phyloP scores from a whole-genome alignment of 371 early-diverging fungal species.

The Mortierella sp. region DNA sequence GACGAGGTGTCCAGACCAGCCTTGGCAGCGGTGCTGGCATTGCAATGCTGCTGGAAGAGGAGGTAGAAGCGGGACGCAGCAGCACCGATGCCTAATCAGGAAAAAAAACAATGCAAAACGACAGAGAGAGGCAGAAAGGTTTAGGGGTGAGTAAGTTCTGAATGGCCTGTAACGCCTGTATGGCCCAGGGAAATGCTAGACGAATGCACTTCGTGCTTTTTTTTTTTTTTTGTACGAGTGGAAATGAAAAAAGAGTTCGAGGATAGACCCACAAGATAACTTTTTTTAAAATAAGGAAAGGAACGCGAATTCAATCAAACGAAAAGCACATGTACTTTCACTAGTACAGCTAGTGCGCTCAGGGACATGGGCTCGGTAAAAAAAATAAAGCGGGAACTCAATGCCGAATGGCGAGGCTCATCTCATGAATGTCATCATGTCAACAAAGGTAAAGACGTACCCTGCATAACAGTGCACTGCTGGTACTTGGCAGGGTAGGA shows the following conservation, averaged over 20 bases:
- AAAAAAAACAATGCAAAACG: background rate
- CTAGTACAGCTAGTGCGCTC: too few species aligned
- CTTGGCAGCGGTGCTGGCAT: slow-evolving; percentile 59
- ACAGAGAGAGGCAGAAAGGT: background rate
- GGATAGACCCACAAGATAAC: too few species aligned
- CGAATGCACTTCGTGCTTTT: too few species aligned
- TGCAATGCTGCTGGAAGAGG: slow-evolving; percentile 87
- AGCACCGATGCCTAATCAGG: slow-evolving; percentile 60
- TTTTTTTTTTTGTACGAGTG: too few species aligned
- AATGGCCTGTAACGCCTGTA: background rate
- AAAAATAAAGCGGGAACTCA: slow-evolving; percentile 5
- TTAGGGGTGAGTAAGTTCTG: too few species aligned
- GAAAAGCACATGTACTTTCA: too few species aligned
- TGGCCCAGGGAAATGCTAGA: too few species aligned
- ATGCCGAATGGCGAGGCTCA: slow-evolving; percentile 1
- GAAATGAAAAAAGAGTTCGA: too few species aligned
- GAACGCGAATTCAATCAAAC: too few species aligned
- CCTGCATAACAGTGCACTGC: slow-evolving; percentile 67
- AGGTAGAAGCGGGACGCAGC: slow-evolving; percentile 82
- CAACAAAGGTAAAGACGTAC: slow-evolving; percentile 5
- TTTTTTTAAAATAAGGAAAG: too few species aligned
- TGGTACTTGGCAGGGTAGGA: slow-evolving; percentile 84
- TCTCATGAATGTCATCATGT: background rate
- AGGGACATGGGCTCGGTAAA: slow-evolving; percentile 10
- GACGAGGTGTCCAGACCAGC: slow-evolving; percentile 62